Percentiles rank a stretch among this genome's conserved stretches.
These are phyloP conservation scores for Populus alba DNA, from an alignment of 345 rosid genomes.

Conservation along the genomic window DNA sequence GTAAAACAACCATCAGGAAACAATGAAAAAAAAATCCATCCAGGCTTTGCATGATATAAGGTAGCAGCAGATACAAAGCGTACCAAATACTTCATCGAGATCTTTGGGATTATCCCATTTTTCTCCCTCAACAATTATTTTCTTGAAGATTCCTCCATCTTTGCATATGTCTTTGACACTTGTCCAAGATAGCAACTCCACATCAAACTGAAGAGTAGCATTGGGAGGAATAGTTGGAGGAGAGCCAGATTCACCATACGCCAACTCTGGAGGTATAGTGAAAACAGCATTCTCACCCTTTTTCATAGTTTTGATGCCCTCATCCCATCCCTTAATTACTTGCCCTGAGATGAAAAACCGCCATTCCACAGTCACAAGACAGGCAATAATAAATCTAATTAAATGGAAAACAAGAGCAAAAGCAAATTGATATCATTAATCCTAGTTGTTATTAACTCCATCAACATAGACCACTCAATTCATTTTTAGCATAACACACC, in stretches of 20 bases:
- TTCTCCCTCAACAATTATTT: constrained; percentile 60
- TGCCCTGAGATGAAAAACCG: constrained; percentile 42
- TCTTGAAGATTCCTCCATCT: constrained; percentile 83
- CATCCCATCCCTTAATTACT: constrained; percentile 98
- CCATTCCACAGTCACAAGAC: not conserved
- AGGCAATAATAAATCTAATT: not conserved
- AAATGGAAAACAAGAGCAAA: not conserved
- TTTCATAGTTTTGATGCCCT: constrained; percentile 95
- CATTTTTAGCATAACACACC: no score
- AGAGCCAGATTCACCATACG: constrained; percentile 84
- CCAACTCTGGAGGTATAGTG: constrained; percentile 79
- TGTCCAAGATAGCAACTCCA: constrained; percentile 69
- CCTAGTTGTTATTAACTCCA: no score
- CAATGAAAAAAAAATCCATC: no score
- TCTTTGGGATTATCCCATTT: constrained; percentile 86
- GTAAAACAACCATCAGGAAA: not conserved
- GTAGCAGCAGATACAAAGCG: not conserved
- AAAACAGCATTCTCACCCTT: constrained; percentile 83
- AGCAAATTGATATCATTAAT: not conserved
- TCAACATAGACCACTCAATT: no score
- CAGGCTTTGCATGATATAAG: no score
- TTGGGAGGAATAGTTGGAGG: constrained; percentile 86
- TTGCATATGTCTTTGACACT: constrained; percentile 83
- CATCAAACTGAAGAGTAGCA: constrained; percentile 85
- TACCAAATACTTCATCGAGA: constrained; percentile 77